Evolutionary conservation across 2,329 filamentous ascomycete genomes (phyloP).

Genomic region (Beauveria australis): DNA sequence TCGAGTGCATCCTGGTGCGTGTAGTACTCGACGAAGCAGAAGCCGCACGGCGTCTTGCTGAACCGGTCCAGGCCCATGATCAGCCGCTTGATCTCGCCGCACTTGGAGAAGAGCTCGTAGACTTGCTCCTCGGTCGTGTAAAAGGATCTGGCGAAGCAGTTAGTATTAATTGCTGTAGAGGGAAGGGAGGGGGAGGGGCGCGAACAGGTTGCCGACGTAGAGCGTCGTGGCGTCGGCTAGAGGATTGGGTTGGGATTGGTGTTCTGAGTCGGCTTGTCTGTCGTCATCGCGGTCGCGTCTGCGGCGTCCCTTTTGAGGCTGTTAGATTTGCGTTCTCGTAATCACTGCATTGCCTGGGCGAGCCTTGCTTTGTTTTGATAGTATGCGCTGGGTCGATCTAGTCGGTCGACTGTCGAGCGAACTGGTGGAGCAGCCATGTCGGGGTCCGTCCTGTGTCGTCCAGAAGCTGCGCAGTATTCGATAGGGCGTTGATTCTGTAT

Average conservation of each 20-base stretch:
- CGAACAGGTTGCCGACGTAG: slow-evolving; percentile 89
- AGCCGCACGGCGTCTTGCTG: slow-evolving; percentile 95
- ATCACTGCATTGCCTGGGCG: slow-evolving; percentile 14
- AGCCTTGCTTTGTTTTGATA: slow-evolving; percentile 67
- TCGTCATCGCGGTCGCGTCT: slow-evolving; percentile 55
- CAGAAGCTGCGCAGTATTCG: background rate
- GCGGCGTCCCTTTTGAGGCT: slow-evolving; percentile 57
- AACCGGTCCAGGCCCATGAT: slow-evolving; percentile 97
- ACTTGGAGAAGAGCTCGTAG: slow-evolving; percentile 91
- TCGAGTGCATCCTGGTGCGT: slow-evolving; percentile 94
- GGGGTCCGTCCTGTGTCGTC: no score
- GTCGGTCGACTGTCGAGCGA: slow-evolving; percentile 66
- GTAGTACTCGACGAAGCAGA: slow-evolving; percentile 99
- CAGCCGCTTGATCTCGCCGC: slow-evolving; percentile 94
- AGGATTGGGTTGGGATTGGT: slow-evolving; percentile 51
- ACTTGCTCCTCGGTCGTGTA: slow-evolving; percentile 99
- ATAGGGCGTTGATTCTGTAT: background rate
- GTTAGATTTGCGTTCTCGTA: background rate
- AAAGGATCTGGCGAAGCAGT: slow-evolving; percentile 57
- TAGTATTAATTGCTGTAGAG: slow-evolving; percentile 1
- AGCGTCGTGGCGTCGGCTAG: slow-evolving; percentile 84
- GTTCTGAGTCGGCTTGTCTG: slow-evolving; percentile 41
- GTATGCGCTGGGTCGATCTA: slow-evolving; percentile 94
- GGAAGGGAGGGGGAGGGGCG: background rate
- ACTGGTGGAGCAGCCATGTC: slow-evolving; percentile 4